Conservation (phyloP, 2,329 filamentous ascomycete species). For the Periconia sp. region DNA sequence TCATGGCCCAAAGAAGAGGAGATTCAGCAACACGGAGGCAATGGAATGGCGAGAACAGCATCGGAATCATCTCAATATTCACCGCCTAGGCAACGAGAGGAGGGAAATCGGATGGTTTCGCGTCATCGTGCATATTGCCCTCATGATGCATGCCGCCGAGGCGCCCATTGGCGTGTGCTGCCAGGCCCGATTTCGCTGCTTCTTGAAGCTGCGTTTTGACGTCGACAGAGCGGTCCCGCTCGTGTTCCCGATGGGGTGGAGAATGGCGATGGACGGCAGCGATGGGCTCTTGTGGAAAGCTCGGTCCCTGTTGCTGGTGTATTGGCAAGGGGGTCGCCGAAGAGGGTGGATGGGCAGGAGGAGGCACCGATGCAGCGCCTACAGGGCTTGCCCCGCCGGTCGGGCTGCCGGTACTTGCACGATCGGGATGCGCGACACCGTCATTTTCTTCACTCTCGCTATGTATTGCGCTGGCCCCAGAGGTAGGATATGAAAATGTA, state of each 20-base stretch:
- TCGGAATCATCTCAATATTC: neutral
- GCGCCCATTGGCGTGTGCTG: conserved; percentile 27
- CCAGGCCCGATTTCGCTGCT: conserved; percentile 34
- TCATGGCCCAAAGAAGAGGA: too few species aligned
- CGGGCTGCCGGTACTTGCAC: conserved; percentile 33
- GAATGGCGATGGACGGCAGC: conserved; percentile 25
- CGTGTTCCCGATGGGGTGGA: conserved; percentile 17
- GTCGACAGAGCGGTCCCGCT: conserved; percentile 16
- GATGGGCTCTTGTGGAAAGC: conserved; percentile 17
- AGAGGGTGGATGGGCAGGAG: conserved; percentile 11
- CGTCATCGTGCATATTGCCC: conserved; percentile 7
- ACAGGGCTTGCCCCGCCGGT: conserved; percentile 27
- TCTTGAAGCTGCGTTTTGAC: conserved; percentile 36
- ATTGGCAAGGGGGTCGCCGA: conserved; percentile 3
- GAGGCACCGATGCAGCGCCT: conserved; percentile 11
- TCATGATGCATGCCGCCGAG: conserved; percentile 14
- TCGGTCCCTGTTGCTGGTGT: conserved; percentile 14
- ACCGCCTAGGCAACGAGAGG: conserved; percentile 27
- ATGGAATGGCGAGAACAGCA: too few species aligned
- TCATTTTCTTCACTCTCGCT: conserved; percentile 34
- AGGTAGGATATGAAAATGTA: conserved; percentile 22
- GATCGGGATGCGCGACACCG: conserved; percentile 14
- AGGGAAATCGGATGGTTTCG: conserved; percentile 25
- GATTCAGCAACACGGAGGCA: too few species aligned
- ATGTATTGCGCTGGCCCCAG: conserved; percentile 27